Percentiles rank a stretch among this genome's conserved stretches.
phyloP scores from a whole-genome alignment of 1,284 basidiomycete species.

The Sporisorium iseilematis-ciliati region DNA sequence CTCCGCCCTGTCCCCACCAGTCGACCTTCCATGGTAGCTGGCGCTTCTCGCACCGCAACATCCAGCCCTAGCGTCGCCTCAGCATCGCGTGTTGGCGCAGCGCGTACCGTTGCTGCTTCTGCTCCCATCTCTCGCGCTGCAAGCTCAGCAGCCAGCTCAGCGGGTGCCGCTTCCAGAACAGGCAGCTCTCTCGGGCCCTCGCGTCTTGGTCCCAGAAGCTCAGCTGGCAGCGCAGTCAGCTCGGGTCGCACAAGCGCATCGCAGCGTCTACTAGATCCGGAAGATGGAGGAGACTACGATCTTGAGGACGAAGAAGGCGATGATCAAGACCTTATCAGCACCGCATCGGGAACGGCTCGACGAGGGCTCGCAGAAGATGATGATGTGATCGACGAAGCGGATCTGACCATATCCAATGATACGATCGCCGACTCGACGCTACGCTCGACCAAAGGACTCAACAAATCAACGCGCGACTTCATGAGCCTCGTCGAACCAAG shows the following conservation, averaged over 20 bases:
- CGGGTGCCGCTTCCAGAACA: slow-evolving; percentile 18
- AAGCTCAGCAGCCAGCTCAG: slow-evolving; percentile 22
- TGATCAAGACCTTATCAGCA: slow-evolving; percentile 11
- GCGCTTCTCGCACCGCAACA: slow-evolving; percentile 33
- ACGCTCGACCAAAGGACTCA: slow-evolving; percentile 31
- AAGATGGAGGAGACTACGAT: slow-evolving; percentile 15
- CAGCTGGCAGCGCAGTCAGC: slow-evolving; percentile 38
- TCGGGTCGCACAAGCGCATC: slow-evolving; percentile 42
- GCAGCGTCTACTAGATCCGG: slow-evolving; percentile 23
- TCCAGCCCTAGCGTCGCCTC: slow-evolving; percentile 40
- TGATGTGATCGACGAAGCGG: slow-evolving; percentile 20
- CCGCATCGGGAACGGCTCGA: neutral
- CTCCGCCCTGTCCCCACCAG: slow-evolving; percentile 52
- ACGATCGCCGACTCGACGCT: slow-evolving; percentile 20
- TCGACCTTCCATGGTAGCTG: slow-evolving; percentile 52
- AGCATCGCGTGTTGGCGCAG: slow-evolving; percentile 22
- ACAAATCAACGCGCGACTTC: slow-evolving; percentile 50
- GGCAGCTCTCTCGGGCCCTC: slow-evolving; percentile 40
- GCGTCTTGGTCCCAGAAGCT: slow-evolving; percentile 35
- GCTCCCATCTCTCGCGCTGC: slow-evolving; percentile 42
- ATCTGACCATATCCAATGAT: slow-evolving; percentile 38
- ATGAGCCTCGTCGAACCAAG: slow-evolving; percentile 53
- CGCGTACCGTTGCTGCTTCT: slow-evolving; percentile 23
- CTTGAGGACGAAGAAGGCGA: slow-evolving; percentile 20
- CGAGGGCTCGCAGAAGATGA: slow-evolving; percentile 14